Evolutionary conservation across 805 yeast genomes (phyloP).

Genomic region (Hyphopichia homilentoma): DNA sequence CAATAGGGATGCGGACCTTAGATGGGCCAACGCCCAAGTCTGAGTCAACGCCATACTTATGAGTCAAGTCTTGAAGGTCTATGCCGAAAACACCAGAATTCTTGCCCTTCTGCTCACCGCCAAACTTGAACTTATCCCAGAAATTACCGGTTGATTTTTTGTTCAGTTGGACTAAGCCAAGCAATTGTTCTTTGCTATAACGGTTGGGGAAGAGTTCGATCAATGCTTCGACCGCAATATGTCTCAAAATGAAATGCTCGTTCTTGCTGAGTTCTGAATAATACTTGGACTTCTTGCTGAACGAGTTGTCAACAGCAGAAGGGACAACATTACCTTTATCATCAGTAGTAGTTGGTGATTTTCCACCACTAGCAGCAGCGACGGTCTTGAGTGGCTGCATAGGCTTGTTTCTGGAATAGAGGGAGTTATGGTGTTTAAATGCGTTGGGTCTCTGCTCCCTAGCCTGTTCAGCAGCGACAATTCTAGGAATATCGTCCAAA

Average conservation of each 20-base stretch:
- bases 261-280: slow-evolving; percentile 59
- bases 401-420: slow-evolving; percentile 32
- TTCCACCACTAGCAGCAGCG: slow-evolving; percentile 11
- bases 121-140: slow-evolving; percentile 51
- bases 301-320: neutral
- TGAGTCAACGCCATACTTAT: slow-evolving; percentile 75
- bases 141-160: slow-evolving; percentile 42
- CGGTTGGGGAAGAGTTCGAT: slow-evolving; percentile 24
- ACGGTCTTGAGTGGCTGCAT: slow-evolving; percentile 21
- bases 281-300: slow-evolving; percentile 36
- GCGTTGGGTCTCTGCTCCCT: slow-evolving; percentile 91
- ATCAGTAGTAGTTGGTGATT: slow-evolving; percentile 1
- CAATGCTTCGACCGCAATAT: slow-evolving; percentile 54
- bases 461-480: slow-evolving; percentile 96
- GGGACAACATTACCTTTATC: neutral
- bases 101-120: slow-evolving; percentile 18
- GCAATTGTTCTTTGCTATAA: slow-evolving; percentile 31
- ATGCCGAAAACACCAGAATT: slow-evolving; percentile 65
- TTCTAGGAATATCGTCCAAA: slow-evolving; percentile 92
- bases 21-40: slow-evolving; percentile 82
- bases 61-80: slow-evolving; percentile 65
- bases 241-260: slow-evolving; percentile 58
- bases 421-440: slow-evolving; percentile 68
- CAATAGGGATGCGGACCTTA: slow-evolving; percentile 74
- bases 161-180: slow-evolving; percentile 35